A percentile compares a stretch with the other conserved stretches of the same genome.
These are phyloP conservation scores for Fimicolochytrium jonesii DNA, from an alignment of 192 early-diverging fungal genomes.

Conservation along the genomic window DNA sequence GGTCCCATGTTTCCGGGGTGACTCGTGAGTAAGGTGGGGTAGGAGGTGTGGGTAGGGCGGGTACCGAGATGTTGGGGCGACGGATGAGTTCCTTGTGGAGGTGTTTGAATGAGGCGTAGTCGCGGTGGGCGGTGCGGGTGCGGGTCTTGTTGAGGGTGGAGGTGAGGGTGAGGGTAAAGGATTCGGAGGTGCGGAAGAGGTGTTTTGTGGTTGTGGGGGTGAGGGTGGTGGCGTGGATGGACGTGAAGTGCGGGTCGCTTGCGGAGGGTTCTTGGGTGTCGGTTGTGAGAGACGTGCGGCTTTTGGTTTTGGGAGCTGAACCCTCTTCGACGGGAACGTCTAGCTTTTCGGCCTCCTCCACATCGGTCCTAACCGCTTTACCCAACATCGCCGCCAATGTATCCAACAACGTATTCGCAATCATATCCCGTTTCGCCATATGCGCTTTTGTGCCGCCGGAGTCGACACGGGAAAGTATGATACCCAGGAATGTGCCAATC, in stretches of 20 bases:
- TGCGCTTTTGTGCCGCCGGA: constrained; percentile 20
- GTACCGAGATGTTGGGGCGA: constrained; percentile 14
- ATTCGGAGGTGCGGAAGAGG: constrained; percentile 1
- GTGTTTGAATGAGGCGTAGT: constrained; percentile 18
- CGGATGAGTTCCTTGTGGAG: constrained; percentile 25
- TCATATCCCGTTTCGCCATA: constrained; percentile 18
- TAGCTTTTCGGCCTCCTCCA: neutral
- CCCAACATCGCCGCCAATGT: constrained; percentile 23
- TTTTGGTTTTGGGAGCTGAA: too few relatives aligned
- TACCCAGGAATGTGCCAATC: constrained; percentile 12
- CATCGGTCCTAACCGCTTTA: constrained; percentile 11
- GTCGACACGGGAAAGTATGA: constrained; percentile 4
- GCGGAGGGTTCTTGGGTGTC: too few relatives aligned
- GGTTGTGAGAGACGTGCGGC: too few relatives aligned
- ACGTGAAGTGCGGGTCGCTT: too few relatives aligned
- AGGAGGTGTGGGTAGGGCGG: constrained; percentile 9
- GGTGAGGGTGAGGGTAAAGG: constrained; percentile 3
- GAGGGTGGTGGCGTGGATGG: too few relatives aligned
- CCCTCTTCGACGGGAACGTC: too few relatives aligned
- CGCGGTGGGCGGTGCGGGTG: neutral
- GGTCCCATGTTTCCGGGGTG: too few relatives aligned
- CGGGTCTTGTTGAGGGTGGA: constrained; percentile 20
- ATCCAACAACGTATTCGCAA: constrained; percentile 21
- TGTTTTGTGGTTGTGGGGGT: too few relatives aligned
- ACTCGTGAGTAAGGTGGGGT: too few relatives aligned